Conservation (phyloP, 2,329 filamentous ascomycete genomes). For the Capronia coronata region DNA sequence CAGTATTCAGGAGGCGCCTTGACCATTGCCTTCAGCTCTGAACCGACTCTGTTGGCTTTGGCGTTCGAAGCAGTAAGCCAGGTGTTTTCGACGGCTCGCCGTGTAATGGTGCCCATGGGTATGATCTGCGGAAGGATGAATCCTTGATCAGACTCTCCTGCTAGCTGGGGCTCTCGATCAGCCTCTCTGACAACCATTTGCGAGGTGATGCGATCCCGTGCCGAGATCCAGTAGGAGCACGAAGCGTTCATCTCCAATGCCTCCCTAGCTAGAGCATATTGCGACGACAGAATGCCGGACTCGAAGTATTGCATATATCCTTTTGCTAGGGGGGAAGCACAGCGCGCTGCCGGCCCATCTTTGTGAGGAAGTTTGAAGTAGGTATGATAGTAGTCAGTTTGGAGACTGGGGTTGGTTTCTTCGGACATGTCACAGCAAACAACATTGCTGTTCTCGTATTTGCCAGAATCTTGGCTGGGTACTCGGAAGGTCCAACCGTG, state of each 20-base stretch:
- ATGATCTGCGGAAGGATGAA: constrained; percentile 94
- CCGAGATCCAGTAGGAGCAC: constrained; percentile 98
- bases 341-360: constrained; percentile 78
- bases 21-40: constrained; percentile 95
- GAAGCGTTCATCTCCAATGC: constrained; percentile 97
- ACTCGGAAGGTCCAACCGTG: constrained; percentile 91
- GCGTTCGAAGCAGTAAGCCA: constrained; percentile 98
- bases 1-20: constrained; percentile 81
- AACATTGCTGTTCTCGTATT: constrained; percentile 67
- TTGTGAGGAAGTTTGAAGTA: constrained; percentile 98
- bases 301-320: constrained; percentile 88
- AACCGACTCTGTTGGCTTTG: constrained; percentile 91
- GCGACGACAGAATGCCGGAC: constrained; percentile 75
- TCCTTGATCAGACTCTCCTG: constrained; percentile 47
- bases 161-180: constrained; percentile 40
- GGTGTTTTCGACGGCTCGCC: constrained; percentile 91
- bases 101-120: constrained; percentile 95
- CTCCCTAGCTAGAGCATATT: constrained; percentile 85
- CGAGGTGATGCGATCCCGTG: constrained; percentile 83
- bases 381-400: constrained; percentile 57
- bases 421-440: constrained; percentile 68
- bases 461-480: constrained; percentile 52
- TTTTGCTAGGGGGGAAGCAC: constrained; percentile 83
- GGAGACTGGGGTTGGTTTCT: constrained; percentile 60
- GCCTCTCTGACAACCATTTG: constrained; percentile 88